Conservation (phyloP, 202 grass and related monocot genomes). For the Tripidium arundinaceum region DNA sequence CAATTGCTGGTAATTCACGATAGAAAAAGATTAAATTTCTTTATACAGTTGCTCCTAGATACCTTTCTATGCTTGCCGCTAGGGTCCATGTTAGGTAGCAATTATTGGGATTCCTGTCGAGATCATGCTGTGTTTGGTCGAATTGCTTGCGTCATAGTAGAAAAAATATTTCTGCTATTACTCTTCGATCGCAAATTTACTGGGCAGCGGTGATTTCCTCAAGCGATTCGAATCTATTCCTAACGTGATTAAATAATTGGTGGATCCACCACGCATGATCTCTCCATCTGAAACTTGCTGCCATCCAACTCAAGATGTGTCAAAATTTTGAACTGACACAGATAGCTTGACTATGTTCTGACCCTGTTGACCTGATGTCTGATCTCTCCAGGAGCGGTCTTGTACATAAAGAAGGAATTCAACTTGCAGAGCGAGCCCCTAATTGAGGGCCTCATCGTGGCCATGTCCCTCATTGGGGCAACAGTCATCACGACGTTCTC, state of each 20-base stretch:
- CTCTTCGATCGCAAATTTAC: neutral
- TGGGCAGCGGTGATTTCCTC: neutral
- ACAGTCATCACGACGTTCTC: too few relatives aligned
- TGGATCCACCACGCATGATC: neutral
- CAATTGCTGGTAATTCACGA: constrained; percentile 60
- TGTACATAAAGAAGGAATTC: neutral
- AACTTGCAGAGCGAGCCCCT: too few relatives aligned
- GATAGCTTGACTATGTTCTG: constrained; percentile 34
- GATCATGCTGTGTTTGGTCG: constrained; percentile 35
- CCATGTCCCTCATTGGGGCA: too few relatives aligned
- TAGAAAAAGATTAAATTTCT: constrained; percentile 4
- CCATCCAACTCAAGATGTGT: neutral
- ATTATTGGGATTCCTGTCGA: constrained; percentile 50
- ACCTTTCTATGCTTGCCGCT: constrained; percentile 22
- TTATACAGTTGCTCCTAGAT: neutral
- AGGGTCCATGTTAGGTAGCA: constrained; percentile 35
- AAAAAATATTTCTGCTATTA: constrained; percentile 6
- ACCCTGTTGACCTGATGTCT: constrained; percentile 25
- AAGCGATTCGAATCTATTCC: neutral
- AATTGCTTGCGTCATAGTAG: neutral
- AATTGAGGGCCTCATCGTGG: too few relatives aligned
- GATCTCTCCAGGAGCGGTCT: constrained; percentile 47
- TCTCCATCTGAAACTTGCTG: neutral
- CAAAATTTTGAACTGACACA: neutral
- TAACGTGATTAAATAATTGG: neutral